Evolutionary conservation across 495 filamentous ascomycete species (phyloP).

Genomic region (Cercophora scortea): DNA sequence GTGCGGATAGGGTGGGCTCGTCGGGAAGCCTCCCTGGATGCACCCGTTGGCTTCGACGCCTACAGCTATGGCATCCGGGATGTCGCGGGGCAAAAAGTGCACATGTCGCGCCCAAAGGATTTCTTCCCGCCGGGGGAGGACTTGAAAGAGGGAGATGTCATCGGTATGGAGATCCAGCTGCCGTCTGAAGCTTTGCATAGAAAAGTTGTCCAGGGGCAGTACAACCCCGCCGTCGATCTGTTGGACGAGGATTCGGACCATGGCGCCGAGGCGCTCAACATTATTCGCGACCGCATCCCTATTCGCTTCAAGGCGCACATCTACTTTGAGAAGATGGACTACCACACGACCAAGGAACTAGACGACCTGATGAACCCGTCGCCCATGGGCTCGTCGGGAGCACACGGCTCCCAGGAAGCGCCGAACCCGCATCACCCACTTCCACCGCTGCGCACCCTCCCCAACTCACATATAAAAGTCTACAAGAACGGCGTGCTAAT

Average conservation of each 20-base stretch:
- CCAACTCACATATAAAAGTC: slow-evolving; percentile 75
- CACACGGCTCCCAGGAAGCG: slow-evolving; percentile 30
- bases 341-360: slow-evolving; percentile 78
- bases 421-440: slow-evolving; percentile 66
- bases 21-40: slow-evolving; percentile 83
- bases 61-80: slow-evolving; percentile 95
- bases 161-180: slow-evolving; percentile 86
- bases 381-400: slow-evolving; percentile 39
- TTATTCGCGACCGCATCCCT: slow-evolving; percentile 88
- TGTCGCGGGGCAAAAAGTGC: slow-evolving; percentile 80
- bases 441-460: slow-evolving; percentile 70
- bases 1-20: slow-evolving; percentile 86
- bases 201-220: slow-evolving; percentile 78
- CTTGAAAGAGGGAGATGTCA: slow-evolving; percentile 78
- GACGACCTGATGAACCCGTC: slow-evolving; percentile 77
- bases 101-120: slow-evolving; percentile 83
- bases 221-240: slow-evolving; percentile 73
- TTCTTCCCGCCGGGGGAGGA: slow-evolving; percentile 71
- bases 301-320: slow-evolving; percentile 88
- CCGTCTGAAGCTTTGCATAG: slow-evolving; percentile 78
- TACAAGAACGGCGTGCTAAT: slow-evolving; percentile 86
- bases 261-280: slow-evolving; percentile 48
- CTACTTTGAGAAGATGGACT: slow-evolving; percentile 93
- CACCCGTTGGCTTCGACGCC: slow-evolving; percentile 89
- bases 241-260: slow-evolving; percentile 46